These are phyloP conservation scores for Saccharomycopsis hybrid DNA, from an alignment of 1,139 yeast species.

Conservation along the genomic window DNA sequence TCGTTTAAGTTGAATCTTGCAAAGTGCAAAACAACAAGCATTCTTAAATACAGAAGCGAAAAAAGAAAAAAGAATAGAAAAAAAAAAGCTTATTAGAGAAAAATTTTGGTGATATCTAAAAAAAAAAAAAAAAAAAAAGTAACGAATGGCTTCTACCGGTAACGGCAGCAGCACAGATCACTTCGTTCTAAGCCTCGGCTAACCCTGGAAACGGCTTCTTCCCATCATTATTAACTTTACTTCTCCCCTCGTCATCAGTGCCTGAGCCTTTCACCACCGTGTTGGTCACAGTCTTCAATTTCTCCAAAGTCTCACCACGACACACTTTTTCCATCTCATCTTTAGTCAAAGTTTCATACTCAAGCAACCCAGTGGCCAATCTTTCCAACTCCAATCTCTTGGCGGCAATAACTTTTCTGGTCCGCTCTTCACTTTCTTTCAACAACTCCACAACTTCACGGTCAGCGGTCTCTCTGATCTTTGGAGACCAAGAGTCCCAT, in stretches of 20 bases:
- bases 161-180: too few relatives aligned
- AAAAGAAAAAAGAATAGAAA: too few relatives aligned
- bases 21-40: too few relatives aligned
- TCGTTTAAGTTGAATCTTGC: too few relatives aligned
- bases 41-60: too few relatives aligned
- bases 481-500: conserved; percentile 94
- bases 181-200: too few relatives aligned
- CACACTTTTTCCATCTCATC: conserved; percentile 87
- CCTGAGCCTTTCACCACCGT: conserved; percentile 57
- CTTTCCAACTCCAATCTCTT: conserved; percentile 70
- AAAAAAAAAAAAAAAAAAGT: too few relatives aligned
- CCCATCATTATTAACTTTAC: not conserved
- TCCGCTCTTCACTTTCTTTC: conserved; percentile 70
- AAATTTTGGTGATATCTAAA: too few relatives aligned
- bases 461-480: conserved; percentile 84
- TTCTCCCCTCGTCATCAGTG: not conserved
- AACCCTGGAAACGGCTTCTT: not conserved
- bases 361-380: conserved; percentile 87
- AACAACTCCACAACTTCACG: conserved; percentile 77
- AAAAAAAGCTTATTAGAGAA: too few relatives aligned
- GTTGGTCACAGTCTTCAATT: conserved; percentile 63
- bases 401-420: conserved; percentile 59
- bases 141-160: too few relatives aligned
- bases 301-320: conserved; percentile 65
- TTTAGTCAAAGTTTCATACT: conserved; percentile 88